Evolutionary conservation across 1,139 yeast genomes (phyloP), one percentile per base, ranked within the genome.

Genomic region (Sugiyamaella neomexicana): DNA sequence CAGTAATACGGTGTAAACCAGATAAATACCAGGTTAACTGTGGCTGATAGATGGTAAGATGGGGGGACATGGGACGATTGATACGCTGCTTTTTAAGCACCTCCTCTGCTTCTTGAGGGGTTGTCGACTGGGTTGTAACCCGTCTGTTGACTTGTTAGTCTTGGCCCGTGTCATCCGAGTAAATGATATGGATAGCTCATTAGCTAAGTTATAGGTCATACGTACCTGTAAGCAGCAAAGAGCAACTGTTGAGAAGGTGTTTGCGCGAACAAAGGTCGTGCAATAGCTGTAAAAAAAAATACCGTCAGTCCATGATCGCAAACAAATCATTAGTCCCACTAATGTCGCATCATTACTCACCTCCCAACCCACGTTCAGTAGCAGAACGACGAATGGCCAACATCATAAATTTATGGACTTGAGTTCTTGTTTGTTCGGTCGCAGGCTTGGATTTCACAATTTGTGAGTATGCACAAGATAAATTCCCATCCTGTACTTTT

Each of bases 21-120:
- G 98, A 91, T 69, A 93, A 71, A 61, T 80, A 73, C 87, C 86
- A 80, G 44, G 98, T 89, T 62, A 91, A 72, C 76, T 93, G 97
- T 52, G 95, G 95, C 75, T 89, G 78, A 76, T 91, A 93, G 69
- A 93, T 91, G 58, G 83, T 75, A 70, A 93, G 79, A 72, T 93
- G 96, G 56, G 99, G 99, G 42, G 97, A 90, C 37, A 80, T 75
- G 46, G 99, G 99, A 75, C 99, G 85, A 75, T 83, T 81, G 65
- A 79, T 80, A 73, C 99, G 84, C 76, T 93, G 99, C 54, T 85
- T 82, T 57, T 83, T 79, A 61, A 93, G 80, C 58, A 90, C 79
- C 46, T 80, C 81, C 62, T 85, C 80, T 66, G 87, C 95, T 65
- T 82, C 81, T 25, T 76, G 80, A 50, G 79, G 78, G 42, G 89